Percentiles rank a stretch among this genome's conserved stretches.
These are phyloP conservation scores for Aureobasidium musti DNA, from an alignment of 2,329 filamentous ascomycete genomes.

Conservation along the genomic window DNA sequence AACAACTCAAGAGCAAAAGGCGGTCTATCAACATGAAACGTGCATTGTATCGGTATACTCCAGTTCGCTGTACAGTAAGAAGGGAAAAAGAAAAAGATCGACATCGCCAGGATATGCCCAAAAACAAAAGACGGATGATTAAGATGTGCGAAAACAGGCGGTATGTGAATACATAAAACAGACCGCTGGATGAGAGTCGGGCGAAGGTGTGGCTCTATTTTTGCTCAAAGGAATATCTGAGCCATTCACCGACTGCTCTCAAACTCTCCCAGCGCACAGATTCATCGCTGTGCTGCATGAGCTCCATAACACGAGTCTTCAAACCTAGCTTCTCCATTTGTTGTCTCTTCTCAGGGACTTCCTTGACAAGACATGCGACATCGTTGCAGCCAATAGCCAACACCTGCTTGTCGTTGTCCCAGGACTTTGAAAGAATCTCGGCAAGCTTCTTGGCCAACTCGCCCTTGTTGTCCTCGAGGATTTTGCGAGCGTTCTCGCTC, in stretches of 20 bases:
- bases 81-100: neutral
- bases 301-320: slow-evolving; percentile 86
- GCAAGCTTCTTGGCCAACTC: slow-evolving; percentile 76
- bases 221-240: slow-evolving; percentile 67
- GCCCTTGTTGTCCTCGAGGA: slow-evolving; percentile 79
- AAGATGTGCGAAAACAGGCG: slow-evolving; percentile 1
- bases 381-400: slow-evolving; percentile 93
- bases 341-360: slow-evolving; percentile 79
- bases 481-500: slow-evolving; percentile 85
- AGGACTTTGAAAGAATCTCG: slow-evolving; percentile 79
- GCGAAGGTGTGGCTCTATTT: neutral
- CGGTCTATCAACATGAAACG: slow-evolving; percentile 4
- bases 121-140: neutral
- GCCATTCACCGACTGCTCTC: slow-evolving; percentile 76
- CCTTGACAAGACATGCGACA: slow-evolving; percentile 82
- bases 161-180: neutral
- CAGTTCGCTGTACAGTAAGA: slow-evolving; percentile 21
- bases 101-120: slow-evolving; percentile 12
- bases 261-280: slow-evolving; percentile 90
- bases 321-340: slow-evolving; percentile 81
- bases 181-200: neutral
- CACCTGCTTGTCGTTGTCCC: slow-evolving; percentile 84
- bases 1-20: neutral
- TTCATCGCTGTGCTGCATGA: slow-evolving; percentile 89
- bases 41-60: slow-evolving; percentile 26